A percentile compares a stretch with the other conserved stretches of the same genome.
phyloP scores from a whole-genome alignment of 2,329 filamentous ascomycete genomes.

The Coleophoma eucalyptorum region DNA sequence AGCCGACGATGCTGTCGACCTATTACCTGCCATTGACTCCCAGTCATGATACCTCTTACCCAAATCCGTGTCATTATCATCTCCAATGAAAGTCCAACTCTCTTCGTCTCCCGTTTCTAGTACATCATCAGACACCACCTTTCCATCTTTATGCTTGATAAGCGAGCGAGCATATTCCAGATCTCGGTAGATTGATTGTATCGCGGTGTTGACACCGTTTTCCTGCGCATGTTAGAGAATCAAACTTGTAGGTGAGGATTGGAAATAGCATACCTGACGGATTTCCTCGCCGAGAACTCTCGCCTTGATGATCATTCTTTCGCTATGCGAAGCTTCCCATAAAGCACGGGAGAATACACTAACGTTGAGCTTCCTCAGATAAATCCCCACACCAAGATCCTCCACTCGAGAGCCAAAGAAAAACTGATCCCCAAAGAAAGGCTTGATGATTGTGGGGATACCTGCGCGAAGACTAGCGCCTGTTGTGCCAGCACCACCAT shows the following conservation, averaged over 20 bases:
- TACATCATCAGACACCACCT: conserved; percentile 47
- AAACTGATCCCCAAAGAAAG: conserved; percentile 97
- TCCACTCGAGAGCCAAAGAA: conserved; percentile 91
- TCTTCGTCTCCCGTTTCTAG: conserved; percentile 66
- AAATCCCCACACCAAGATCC: conserved; percentile 88
- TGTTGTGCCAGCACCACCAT: conserved; percentile 92
- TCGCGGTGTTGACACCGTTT: conserved; percentile 83
- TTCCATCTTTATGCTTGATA: conserved; percentile 62
- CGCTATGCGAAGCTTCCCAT: conserved; percentile 86
- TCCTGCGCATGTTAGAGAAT: conserved; percentile 50
- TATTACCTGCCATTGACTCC: conserved; percentile 19
- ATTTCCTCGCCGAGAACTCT: conserved; percentile 80
- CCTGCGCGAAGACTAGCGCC: conserved; percentile 89
- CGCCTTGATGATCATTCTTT: conserved; percentile 89
- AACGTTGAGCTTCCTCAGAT: conserved; percentile 85
- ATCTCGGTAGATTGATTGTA: conserved; percentile 91
- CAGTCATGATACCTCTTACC: conserved; percentile 25
- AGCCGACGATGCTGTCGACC: background rate
- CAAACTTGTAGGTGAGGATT: no score
- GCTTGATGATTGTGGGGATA: conserved; percentile 89
- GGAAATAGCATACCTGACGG: conserved; percentile 59
- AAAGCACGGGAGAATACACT: conserved; percentile 79
- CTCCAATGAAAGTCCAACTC: conserved; percentile 86
- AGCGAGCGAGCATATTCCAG: conserved; percentile 87
- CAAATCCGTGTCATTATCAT: conserved; percentile 27